phyloP scores from a whole-genome alignment of 2,329 filamentous ascomycete genomes.

The Pseudogymnoascus sp. region DNA sequence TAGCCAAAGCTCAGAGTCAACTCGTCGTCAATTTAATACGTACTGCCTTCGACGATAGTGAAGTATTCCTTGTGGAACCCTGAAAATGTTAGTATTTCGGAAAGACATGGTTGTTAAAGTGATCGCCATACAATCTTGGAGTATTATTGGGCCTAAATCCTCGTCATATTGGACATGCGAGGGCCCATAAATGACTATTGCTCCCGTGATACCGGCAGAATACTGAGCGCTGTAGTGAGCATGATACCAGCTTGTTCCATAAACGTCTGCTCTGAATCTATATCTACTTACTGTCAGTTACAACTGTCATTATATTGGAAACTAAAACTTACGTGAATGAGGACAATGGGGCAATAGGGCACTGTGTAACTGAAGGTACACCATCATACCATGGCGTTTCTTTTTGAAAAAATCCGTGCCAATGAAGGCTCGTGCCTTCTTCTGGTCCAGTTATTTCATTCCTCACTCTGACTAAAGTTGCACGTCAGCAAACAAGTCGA shows the following conservation, averaged over 20 bases:
- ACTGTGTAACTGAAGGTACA: slow-evolving; percentile 46
- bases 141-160: slow-evolving; percentile 42
- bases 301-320: neutral
- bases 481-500: neutral
- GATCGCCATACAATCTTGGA: neutral
- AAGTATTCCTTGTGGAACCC: slow-evolving; percentile 34
- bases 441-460: slow-evolving; percentile 27
- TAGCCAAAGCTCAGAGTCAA: slow-evolving; percentile 31
- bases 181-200: slow-evolving; percentile 54
- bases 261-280: slow-evolving; percentile 22
- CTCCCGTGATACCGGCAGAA: slow-evolving; percentile 44
- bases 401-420: slow-evolving; percentile 39
- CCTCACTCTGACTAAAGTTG: slow-evolving; percentile 28
- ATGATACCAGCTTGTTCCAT: slow-evolving; percentile 53
- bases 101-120: neutral
- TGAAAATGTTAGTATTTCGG: neutral
- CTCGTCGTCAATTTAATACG: slow-evolving; percentile 25
- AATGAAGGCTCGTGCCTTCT: slow-evolving; percentile 41
- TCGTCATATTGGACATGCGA: slow-evolving; percentile 50
- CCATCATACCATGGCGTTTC: slow-evolving; percentile 36
- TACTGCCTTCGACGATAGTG: slow-evolving; percentile 36
- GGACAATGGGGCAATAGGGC: slow-evolving; percentile 48
- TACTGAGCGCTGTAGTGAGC: slow-evolving; percentile 46
- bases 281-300: slow-evolving; percentile 21
- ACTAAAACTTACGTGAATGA: neutral